Percentiles rank a stretch among this genome's conserved stretches.
phyloP scores from a whole-genome alignment of 75 land plant genomes.

The Ceratopteris richardii region DNA sequence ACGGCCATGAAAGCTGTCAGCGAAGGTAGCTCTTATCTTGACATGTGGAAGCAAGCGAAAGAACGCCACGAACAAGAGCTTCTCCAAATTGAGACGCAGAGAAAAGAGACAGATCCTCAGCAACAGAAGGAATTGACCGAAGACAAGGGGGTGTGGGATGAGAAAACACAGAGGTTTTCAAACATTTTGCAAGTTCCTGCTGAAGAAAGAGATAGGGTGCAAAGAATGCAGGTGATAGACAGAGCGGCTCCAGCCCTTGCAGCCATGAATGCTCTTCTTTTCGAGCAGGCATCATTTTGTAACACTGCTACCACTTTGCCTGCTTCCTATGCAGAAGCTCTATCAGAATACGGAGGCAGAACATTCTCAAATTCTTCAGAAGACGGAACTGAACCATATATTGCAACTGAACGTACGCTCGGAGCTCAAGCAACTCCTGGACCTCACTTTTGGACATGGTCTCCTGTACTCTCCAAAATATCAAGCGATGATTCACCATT shows the following conservation, averaged over 20 bases:
- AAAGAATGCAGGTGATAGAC: conserved; percentile 77
- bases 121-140: conserved; percentile 6
- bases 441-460: conserved; percentile 97
- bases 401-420: conserved; percentile 16
- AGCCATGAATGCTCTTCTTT: conserved; percentile 55
- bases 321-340: too few relatives aligned
- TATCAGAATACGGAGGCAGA: not conserved
- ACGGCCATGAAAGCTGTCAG: too few relatives aligned
- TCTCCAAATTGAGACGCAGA: conserved; percentile 20
- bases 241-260: conserved; percentile 92
- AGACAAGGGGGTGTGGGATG: conserved; percentile 19
- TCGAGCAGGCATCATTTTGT: conserved; percentile 18
- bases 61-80: conserved; percentile 35
- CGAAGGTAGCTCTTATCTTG: conserved; percentile 46
- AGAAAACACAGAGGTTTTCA: too few relatives aligned
- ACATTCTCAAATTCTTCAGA: conserved; percentile 13
- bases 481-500: too few relatives aligned
- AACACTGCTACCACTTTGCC: not conserved
- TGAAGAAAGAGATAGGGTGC: conserved; percentile 78
- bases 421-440: conserved; percentile 55
- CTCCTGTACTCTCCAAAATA: conserved; percentile 39
- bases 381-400: conserved; percentile 4
- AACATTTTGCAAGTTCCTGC: too few relatives aligned
- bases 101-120: too few relatives aligned
- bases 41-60: conserved; percentile 56